These are phyloP conservation scores for Microbotryum violaceum DNA, from an alignment of 1,284 basidiomycete genomes.

Conservation along the genomic window DNA sequence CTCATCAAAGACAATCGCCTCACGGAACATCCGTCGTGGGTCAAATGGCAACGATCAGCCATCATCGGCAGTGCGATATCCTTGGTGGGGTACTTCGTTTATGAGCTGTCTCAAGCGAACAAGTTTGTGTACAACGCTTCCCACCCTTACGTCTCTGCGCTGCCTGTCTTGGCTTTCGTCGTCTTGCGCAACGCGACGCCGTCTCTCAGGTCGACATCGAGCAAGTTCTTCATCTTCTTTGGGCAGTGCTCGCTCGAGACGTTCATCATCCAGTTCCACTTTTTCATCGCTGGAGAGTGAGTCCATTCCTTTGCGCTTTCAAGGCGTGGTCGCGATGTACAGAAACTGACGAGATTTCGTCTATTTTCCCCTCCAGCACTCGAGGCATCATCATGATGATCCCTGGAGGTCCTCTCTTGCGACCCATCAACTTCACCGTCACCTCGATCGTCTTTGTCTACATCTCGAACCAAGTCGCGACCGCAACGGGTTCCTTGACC, in stretches of 20 bases:
- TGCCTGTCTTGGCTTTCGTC: conserved; percentile 69
- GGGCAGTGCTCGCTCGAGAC: conserved; percentile 48
- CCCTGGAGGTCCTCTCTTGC: conserved; percentile 58
- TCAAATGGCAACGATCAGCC: conserved; percentile 48
- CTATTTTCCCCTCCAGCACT: conserved; percentile 42
- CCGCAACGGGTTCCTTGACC: conserved; percentile 66
- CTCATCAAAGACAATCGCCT: conserved; percentile 65
- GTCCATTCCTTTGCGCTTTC: not conserved
- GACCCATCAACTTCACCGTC: conserved; percentile 65
- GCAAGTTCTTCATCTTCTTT: conserved; percentile 65
- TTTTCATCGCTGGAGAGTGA: conserved; percentile 72
- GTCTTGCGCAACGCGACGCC: conserved; percentile 66
- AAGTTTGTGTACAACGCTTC: conserved; percentile 78
- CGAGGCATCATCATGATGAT: conserved; percentile 72
- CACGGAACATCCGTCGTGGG: conserved; percentile 63
- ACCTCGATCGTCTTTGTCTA: conserved; percentile 70
- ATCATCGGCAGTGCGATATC: conserved; percentile 50
- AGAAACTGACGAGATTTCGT: not conserved
- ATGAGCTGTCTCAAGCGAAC: conserved; percentile 63
- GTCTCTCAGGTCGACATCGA: conserved; percentile 60
- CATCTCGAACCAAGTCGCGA: conserved; percentile 64
- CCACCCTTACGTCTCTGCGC: conserved; percentile 73
- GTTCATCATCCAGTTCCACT: conserved; percentile 72
- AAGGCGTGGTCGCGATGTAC: not conserved
- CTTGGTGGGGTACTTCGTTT: conserved; percentile 69